phyloP scores from a whole-genome alignment of 768 basidiomycete genomes.

The Hirschioporus abietinus region DNA sequence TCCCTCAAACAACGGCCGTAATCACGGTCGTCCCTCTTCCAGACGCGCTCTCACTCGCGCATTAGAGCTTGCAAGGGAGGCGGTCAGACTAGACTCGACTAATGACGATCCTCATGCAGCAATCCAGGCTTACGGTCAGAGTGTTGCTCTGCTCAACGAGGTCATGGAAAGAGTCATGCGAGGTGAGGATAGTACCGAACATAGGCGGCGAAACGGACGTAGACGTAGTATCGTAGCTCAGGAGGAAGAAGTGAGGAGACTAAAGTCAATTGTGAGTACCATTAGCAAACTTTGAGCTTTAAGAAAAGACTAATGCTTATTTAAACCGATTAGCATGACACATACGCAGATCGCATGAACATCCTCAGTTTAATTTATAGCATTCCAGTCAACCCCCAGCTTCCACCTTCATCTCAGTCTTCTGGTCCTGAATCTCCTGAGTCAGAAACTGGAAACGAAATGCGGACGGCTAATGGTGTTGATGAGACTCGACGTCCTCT shows the following conservation, averaged over 20 bases:
- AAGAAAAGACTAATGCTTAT: not conserved
- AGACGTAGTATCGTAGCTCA: conserved; percentile 83
- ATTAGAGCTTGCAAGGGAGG: conserved; percentile 83
- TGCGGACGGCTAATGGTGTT: not conserved
- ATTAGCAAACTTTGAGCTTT: conserved; percentile 5
- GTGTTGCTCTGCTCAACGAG: conserved; percentile 80
- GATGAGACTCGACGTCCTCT: not conserved
- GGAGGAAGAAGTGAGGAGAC: conserved; percentile 80
- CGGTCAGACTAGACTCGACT: conserved; percentile 81
- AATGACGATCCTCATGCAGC: conserved; percentile 88
- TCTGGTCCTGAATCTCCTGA: conserved; percentile 34
- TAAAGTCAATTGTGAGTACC: conserved; percentile 82
- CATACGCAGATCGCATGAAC: conserved; percentile 91
- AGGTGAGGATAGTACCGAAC: conserved; percentile 78
- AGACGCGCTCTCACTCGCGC: conserved; percentile 82
- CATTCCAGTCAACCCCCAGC: conserved; percentile 71
- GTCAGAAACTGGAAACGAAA: not conserved
- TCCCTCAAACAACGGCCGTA: conserved; percentile 36
- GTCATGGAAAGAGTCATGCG: conserved; percentile 89
- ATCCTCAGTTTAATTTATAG: conserved; percentile 87
- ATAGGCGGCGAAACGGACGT: conserved; percentile 50
- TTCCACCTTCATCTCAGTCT: conserved; percentile 48
- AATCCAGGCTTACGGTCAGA: conserved; percentile 82
- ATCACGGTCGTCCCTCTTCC: conserved; percentile 54
- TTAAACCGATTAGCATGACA: conserved; percentile 65